phyloP scores from a whole-genome alignment of 1,284 basidiomycete species.

The Apiotrichum akiyoshidainum region DNA sequence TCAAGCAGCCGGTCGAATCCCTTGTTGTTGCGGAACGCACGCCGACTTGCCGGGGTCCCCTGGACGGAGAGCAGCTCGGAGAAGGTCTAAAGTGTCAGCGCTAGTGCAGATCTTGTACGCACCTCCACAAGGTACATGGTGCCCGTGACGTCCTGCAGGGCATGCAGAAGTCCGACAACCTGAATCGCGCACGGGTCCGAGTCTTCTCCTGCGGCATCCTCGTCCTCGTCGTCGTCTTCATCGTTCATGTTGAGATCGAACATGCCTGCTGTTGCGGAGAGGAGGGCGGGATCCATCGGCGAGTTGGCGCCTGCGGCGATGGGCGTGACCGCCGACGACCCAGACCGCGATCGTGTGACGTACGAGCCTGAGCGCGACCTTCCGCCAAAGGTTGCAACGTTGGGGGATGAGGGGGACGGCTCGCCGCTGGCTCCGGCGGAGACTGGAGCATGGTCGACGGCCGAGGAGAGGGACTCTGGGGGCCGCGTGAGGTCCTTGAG shows the following conservation, averaged over 20 bases:
- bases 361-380: background rate
- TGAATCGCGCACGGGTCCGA: constrained; percentile 30
- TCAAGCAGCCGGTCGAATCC: constrained; percentile 29
- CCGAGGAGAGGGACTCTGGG: constrained; percentile 32
- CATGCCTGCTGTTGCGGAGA: background rate
- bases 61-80: constrained; percentile 37
- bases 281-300: background rate
- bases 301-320: background rate
- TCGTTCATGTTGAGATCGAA: background rate
- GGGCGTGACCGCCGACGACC: background rate
- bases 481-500: constrained; percentile 46
- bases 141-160: constrained; percentile 21
- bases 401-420: background rate
- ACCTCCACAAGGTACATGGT: constrained; percentile 44
- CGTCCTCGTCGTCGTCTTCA: constrained; percentile 20
- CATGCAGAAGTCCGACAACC: constrained; percentile 29
- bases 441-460: background rate
- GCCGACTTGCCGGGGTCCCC: constrained; percentile 18
- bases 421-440: background rate
- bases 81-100: constrained; percentile 32
- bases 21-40: constrained; percentile 24
- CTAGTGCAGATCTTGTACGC: background rate
- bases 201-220: constrained; percentile 22
- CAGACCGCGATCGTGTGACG: constrained; percentile 2
- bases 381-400: background rate